These are phyloP conservation scores for Volvox carteri DNA, from an alignment of 163 green algal genomes.

Conservation along the genomic window DNA sequence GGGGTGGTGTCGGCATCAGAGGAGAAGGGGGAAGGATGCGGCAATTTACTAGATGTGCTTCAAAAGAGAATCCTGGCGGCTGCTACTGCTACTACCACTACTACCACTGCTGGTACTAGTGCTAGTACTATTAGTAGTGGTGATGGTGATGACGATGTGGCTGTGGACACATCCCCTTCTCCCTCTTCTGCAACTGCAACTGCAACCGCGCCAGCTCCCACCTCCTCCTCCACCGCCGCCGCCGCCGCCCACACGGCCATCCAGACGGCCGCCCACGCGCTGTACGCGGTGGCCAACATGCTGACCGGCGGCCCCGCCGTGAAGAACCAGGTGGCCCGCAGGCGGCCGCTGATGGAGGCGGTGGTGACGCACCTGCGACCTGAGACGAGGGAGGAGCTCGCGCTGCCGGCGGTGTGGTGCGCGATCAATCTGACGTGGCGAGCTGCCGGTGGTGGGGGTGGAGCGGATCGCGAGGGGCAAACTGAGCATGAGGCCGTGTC, in stretches of 20 bases:
- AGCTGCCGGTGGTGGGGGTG: background rate
- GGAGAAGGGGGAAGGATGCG: background rate
- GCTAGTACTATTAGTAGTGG: too few relatives aligned
- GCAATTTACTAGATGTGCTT: constrained; percentile 41
- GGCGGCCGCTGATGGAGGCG: constrained; percentile 52
- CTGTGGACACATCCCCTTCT: too few relatives aligned
- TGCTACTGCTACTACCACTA: too few relatives aligned
- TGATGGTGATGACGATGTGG: too few relatives aligned
- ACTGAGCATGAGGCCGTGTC: constrained; percentile 42
- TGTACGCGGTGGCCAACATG: constrained; percentile 80
- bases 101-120: too few relatives aligned
- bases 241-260: background rate
- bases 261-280: constrained; percentile 63
- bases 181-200: background rate
- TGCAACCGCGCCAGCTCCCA: background rate
- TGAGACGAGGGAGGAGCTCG: background rate
- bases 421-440: constrained; percentile 66
- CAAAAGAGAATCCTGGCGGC: background rate
- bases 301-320: constrained; percentile 68
- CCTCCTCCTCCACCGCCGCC: too few relatives aligned
- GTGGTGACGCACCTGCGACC: background rate
- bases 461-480: constrained; percentile 14
- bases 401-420: constrained; percentile 64
- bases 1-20: background rate
- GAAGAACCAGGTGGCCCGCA: constrained; percentile 68